Evolutionary conservation across 495 filamentous ascomycete species (phyloP).

Genomic region (Neurospora sp.): DNA sequence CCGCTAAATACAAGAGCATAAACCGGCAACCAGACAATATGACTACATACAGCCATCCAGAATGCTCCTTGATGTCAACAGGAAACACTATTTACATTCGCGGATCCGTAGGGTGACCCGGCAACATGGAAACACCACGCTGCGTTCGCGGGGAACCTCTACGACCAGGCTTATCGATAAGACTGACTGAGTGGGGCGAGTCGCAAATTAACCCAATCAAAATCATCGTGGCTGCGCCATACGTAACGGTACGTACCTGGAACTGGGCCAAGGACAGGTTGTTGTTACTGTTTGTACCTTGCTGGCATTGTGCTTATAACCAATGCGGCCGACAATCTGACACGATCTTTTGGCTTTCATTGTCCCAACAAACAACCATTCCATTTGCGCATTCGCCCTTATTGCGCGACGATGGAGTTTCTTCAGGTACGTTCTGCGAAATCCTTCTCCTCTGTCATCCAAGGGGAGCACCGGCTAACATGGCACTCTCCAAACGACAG

Average conservation of each 20-base stretch:
- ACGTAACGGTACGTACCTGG: neutral
- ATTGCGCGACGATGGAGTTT: slow-evolving; percentile 33
- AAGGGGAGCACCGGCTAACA: neutral
- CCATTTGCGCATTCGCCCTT: slow-evolving; percentile 1
- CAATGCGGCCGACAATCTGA: neutral
- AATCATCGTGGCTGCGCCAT: neutral
- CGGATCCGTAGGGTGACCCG: neutral
- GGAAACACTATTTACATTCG: neutral
- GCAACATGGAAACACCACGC: neutral
- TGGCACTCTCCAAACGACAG: slow-evolving; percentile 33
- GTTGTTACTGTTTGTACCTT: slow-evolving; percentile 1
- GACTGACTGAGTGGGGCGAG: neutral
- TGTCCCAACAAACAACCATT: slow-evolving; percentile 9
- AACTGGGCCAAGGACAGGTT: neutral
- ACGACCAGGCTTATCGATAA: neutral
- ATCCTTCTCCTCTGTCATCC: neutral
- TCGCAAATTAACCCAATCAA: neutral
- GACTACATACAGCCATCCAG: neutral
- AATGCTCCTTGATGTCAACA: neutral
- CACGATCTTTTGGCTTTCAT: neutral
- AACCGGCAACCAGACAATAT: neutral
- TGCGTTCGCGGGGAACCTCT: neutral
- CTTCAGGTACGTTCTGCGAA: slow-evolving; percentile 34
- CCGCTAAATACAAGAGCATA: neutral
- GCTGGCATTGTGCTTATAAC: neutral